Conservation (phyloP, 1,284 basidiomycete species). For the Pascua guehoae region DNA sequence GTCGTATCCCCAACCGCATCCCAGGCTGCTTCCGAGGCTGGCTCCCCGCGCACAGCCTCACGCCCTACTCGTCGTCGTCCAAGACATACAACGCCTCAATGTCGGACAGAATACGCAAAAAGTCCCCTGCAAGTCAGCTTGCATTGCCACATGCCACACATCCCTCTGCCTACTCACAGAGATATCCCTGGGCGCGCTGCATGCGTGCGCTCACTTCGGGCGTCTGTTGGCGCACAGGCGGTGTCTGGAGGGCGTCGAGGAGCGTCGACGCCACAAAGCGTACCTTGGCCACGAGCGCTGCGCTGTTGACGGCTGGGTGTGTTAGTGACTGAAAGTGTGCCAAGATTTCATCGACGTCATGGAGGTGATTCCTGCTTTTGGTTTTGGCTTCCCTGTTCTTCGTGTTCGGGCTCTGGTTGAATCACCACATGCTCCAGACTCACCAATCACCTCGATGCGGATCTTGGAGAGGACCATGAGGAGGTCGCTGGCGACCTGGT, state of each 20-base stretch:
- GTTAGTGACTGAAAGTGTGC: no score
- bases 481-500: slow-evolving; percentile 55
- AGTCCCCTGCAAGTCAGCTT: slow-evolving; percentile 63
- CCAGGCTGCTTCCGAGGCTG: no score
- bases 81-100: slow-evolving; percentile 58
- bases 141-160: not conserved
- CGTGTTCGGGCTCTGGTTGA: slow-evolving; percentile 7
- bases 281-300: slow-evolving; percentile 70
- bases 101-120: slow-evolving; percentile 78
- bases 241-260: slow-evolving; percentile 76
- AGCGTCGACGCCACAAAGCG: slow-evolving; percentile 82
- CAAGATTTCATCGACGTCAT: no score
- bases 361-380: no score
- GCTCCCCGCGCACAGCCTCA: no score
- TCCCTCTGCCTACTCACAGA: slow-evolving; percentile 48
- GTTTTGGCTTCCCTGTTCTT: no score
- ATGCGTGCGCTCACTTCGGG: slow-evolving; percentile 52
- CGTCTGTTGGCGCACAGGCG: slow-evolving; percentile 23
- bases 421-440: no score
- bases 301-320: slow-evolving; percentile 64
- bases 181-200: slow-evolving; percentile 66
- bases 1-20: no score
- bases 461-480: slow-evolving; percentile 81
- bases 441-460: slow-evolving; percentile 76
- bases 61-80: slow-evolving; percentile 26